Evolutionary conservation across 2,329 filamentous ascomycete species (phyloP), one percentile per base, ranked within the genome.

Genomic region (Talaromyces sp.): DNA sequence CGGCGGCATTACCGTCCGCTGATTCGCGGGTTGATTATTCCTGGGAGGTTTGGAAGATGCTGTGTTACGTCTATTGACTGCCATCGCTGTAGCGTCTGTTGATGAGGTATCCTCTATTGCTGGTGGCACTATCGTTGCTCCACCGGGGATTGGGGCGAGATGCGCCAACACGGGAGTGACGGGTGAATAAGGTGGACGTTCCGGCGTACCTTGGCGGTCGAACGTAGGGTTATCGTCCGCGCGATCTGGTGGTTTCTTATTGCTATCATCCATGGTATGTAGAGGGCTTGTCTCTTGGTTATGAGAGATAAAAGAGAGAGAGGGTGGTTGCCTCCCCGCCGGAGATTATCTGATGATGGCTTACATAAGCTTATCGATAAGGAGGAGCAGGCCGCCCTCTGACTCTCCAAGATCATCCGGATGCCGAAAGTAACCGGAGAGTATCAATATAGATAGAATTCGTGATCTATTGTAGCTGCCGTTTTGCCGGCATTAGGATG

Each of bases 131-230:
- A 74, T 71, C 36, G 66, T 65, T 51, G 69, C 62, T 43, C 64
- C 60, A 41, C 63, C 64, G 13, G 64, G 58, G 56, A 70, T 63
- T 21, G 68, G 68, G 37, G 67, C 66, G 15, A 73, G 66, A 59
- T 73, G 70, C 28, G 73, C 68, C 55, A 77, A 66, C 28, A 75
- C 75, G 4, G 76, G 76, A 19, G 76, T 78, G 39, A 78, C 75
- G 10, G 76, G 76, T 19, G 76, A 78, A 66, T 78, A 78, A 25
- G 76, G 75, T 22, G 76, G 76, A 37, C 70, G 73, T 54, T 76
- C 73, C 48, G 75, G 74, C 40, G 74, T 76, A 39, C 70, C 68
- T 43, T 69, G 70, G 10, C 67, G 68, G 48, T 69, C 61, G n/a
- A 48, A 60, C 17, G 53, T 40, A 41, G 52, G 33, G 48, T 58